These are phyloP conservation scores for Castanea sativa DNA, from an alignment of 306 rosid genomes.

Conservation along the genomic window DNA sequence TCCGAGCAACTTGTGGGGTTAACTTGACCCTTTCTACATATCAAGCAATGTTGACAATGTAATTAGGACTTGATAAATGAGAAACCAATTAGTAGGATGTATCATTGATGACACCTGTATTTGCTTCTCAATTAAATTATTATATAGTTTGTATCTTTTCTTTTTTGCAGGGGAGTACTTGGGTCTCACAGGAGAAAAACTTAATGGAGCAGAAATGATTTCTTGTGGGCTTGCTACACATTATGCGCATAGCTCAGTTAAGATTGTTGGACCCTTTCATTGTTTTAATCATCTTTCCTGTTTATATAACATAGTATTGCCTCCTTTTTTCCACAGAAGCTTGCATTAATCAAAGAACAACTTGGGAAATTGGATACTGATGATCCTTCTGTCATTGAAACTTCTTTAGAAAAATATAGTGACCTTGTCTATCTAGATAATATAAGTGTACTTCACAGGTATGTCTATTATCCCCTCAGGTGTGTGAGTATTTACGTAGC, in stretches of 20 bases:
- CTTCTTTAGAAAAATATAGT: constrained; percentile 69
- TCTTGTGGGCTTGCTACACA: constrained; percentile 94
- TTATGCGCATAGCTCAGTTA: constrained; percentile 69
- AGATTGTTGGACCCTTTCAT: constrained; percentile 27
- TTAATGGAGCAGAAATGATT: constrained; percentile 78
- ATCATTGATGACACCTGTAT: background rate
- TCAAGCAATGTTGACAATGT: too few relatives aligned
- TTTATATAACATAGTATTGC: constrained; percentile 36
- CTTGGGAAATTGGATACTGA: constrained; percentile 75
- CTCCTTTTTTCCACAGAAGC: constrained; percentile 42
- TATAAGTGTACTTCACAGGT: constrained; percentile 66
- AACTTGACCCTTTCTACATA: too few relatives aligned
- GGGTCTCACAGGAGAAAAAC: constrained; percentile 85
- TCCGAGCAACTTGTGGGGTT: too few relatives aligned
- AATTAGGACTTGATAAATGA: too few relatives aligned
- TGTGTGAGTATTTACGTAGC: too few relatives aligned
- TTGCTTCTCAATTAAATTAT: background rate
- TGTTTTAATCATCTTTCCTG: constrained; percentile 4
- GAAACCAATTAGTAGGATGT: too few relatives aligned
- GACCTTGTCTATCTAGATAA: constrained; percentile 57
- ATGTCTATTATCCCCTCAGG: background rate
- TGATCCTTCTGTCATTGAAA: constrained; percentile 84
- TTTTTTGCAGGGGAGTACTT: constrained; percentile 79
- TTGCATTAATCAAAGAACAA: constrained; percentile 77
- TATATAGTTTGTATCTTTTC: constrained; percentile 19